Conservation (phyloP, 83 land plant genomes). For the Isoetes engelmannii region DNA sequence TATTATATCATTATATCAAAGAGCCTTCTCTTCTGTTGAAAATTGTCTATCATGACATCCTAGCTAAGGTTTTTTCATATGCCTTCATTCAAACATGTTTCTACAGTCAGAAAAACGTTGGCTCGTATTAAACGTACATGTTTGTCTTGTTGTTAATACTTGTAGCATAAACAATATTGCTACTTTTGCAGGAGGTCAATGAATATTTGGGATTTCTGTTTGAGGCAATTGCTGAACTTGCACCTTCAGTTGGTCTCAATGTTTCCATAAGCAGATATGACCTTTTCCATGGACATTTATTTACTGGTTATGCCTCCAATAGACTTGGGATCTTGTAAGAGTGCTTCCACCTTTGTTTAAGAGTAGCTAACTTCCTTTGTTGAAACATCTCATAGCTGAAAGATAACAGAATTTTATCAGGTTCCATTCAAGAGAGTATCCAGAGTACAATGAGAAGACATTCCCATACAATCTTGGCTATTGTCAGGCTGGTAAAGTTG, state of each 20-base stretch:
- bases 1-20: no score
- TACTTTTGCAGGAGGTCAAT: constrained; percentile 58
- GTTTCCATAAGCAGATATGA: constrained; percentile 78
- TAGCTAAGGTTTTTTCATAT: no score
- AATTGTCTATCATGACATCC: no score
- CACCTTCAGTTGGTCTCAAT: constrained; percentile 66
- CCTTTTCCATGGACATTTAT: constrained; percentile 91
- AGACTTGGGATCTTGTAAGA: constrained; percentile 92
- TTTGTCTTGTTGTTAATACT: no score
- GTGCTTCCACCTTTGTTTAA: no score
- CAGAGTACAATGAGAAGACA: constrained; percentile 51
- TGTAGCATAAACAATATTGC: background rate
- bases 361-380: no score
- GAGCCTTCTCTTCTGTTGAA: no score
- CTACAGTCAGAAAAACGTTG: no score
- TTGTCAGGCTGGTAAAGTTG: constrained; percentile 87
- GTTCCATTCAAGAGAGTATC: constrained; percentile 95
- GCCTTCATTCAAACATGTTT: no score
- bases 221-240: constrained; percentile 55
- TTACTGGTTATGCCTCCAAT: constrained; percentile 52
- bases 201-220: constrained; percentile 72
- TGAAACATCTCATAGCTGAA: no score
- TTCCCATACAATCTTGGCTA: constrained; percentile 84
- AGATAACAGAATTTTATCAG: no score
- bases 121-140: no score